Conservation (phyloP, 306 rosid genomes). For the Ormosia emarginata region DNA sequence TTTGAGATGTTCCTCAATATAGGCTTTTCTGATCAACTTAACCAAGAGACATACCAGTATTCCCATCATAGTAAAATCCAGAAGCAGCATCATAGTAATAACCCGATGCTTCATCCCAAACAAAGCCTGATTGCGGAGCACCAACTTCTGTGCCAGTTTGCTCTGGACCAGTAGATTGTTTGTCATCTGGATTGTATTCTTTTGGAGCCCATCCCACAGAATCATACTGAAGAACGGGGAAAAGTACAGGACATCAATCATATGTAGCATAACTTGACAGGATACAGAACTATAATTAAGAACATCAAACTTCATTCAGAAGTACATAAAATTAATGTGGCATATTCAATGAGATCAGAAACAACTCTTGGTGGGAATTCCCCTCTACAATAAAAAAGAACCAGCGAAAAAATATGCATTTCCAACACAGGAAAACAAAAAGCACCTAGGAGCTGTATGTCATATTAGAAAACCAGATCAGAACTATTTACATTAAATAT, state of each 20-base stretch:
- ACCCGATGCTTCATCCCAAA: constrained; percentile 98
- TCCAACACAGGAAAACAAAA: not conserved
- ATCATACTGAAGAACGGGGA: constrained; percentile 60
- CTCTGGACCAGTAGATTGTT: constrained; percentile 55
- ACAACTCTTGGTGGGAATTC: not conserved
- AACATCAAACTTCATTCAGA: not conserved
- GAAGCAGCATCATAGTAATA: constrained; percentile 97
- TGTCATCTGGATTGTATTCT: constrained; percentile 88
- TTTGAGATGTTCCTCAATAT: not conserved
- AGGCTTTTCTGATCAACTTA: constrained; percentile 7
- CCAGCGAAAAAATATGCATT: not conserved
- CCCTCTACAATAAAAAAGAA: not conserved
- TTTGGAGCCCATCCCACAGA: constrained; percentile 98
- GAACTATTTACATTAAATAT: not conserved
- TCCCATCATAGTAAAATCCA: constrained; percentile 97
- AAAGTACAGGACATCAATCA: not conserved
- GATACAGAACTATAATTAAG: not conserved
- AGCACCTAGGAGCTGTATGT: not conserved
- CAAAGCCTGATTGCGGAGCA: constrained; percentile 93
- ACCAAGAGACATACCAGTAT: constrained; percentile 60
- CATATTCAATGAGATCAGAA: constrained; percentile 16
- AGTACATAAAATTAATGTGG: not conserved
- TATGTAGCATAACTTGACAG: not conserved
- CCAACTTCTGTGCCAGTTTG: constrained; percentile 49
- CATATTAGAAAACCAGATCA: not conserved